Conservation (phyloP, 768 basidiomycete genomes). For the Tricholomella constricta region DNA sequence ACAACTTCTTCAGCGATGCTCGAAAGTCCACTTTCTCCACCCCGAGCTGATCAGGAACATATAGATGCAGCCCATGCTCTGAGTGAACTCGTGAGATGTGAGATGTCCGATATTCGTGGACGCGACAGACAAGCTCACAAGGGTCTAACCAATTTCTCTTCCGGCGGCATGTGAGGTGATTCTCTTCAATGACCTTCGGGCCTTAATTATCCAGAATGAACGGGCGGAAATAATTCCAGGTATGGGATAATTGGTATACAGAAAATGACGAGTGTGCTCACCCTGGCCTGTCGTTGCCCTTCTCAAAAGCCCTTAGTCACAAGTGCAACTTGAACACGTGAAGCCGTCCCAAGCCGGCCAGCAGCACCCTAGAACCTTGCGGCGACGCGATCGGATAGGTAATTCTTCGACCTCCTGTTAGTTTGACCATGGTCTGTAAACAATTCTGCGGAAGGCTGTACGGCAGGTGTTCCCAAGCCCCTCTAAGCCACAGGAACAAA, state of each 20-base stretch:
- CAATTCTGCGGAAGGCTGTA: not conserved
- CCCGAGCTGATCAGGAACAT: constrained; percentile 21
- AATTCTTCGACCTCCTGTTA: constrained; percentile 1
- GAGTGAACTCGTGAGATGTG: not conserved
- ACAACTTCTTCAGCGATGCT: constrained; percentile 12
- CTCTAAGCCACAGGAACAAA: not conserved
- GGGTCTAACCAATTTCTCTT: constrained; percentile 1
- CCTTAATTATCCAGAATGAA: not conserved
- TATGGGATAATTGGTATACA: not conserved
- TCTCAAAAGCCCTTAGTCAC: not conserved
- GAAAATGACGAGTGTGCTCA: not conserved
- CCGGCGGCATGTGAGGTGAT: not conserved
- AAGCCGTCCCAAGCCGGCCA: not conserved
- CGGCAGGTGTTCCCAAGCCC: not conserved
- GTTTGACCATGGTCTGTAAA: not conserved
- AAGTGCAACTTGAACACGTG: not conserved
- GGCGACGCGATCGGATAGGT: constrained; percentile 11
- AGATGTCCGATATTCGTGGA: constrained; percentile 8
- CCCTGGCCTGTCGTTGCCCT: not conserved
- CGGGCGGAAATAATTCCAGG: not conserved
- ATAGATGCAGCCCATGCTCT: not conserved
- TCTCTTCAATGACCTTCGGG: not conserved
- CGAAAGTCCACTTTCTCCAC: constrained; percentile 2
- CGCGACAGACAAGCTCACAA: not conserved
- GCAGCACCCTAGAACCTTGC: not conserved